Conservation (phyloP, 2,329 filamentous ascomycete genomes). For the Zymoseptoria passerinii region DNA sequence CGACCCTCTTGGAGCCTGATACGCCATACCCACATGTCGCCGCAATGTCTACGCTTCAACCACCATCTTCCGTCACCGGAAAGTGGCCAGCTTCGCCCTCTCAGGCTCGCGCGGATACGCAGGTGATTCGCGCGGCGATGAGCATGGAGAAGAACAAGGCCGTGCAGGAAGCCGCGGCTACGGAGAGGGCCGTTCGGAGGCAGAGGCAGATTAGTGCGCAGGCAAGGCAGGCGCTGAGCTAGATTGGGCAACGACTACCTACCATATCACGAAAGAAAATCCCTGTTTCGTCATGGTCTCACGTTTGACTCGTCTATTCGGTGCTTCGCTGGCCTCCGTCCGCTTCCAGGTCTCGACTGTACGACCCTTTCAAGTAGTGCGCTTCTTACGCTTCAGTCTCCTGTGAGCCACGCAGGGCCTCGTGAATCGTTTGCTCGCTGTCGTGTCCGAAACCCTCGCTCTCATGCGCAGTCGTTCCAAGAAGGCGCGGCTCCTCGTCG, state of each 20-base stretch:
- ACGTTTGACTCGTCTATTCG: background rate
- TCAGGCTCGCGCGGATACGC: constrained; percentile 1
- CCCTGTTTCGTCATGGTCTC: background rate
- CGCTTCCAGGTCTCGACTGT: background rate
- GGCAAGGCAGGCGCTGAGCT: constrained; percentile 2
- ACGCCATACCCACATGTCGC: background rate
- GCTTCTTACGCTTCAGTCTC: constrained; percentile 7
- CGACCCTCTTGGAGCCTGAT: background rate
- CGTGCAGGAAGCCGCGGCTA: constrained; percentile 17
- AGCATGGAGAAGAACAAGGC: constrained; percentile 13
- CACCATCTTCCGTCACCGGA: background rate
- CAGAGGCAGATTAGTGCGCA: constrained; percentile 4
- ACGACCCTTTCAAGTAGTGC: background rate
- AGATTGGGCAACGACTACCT: background rate
- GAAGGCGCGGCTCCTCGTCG: constrained; percentile 9
- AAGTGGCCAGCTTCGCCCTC: background rate
- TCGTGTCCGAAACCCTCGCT: constrained; percentile 12
- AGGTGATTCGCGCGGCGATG: constrained; percentile 10
- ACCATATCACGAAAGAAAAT: background rate
- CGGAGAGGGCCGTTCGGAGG: constrained; percentile 15
- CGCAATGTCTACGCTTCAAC: background rate
- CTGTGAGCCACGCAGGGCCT: constrained; percentile 3
- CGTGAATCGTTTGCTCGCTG: constrained; percentile 9
- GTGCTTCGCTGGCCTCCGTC: background rate
- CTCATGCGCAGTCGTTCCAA: constrained; percentile 16